phyloP scores from a whole-genome alignment of 2,329 filamentous ascomycete genomes.

The Aspergillus unguis region DNA sequence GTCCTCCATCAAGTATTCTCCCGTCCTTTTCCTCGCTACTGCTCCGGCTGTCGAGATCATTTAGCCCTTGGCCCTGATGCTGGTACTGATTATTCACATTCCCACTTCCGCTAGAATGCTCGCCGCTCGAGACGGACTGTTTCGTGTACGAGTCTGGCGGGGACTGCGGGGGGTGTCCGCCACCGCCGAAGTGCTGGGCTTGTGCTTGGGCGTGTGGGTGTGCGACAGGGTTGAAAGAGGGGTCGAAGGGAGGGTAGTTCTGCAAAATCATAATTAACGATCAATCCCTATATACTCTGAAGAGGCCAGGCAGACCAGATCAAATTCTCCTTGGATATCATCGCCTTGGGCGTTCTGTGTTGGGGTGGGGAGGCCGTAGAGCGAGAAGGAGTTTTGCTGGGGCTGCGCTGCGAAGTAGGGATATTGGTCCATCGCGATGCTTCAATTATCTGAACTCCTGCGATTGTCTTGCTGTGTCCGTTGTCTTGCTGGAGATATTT shows the following conservation, averaged over 20 bases:
- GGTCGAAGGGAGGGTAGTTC: conserved; percentile 37
- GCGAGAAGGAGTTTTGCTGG: conserved; percentile 5
- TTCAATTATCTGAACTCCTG: background rate
- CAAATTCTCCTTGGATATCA: conserved; percentile 45
- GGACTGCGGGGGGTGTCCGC: conserved; percentile 32
- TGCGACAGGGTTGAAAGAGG: conserved; percentile 31
- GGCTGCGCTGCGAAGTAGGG: conserved; percentile 10
- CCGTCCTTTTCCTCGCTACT: conserved; percentile 55
- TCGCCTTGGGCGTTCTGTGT: conserved; percentile 41
- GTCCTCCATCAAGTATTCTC: conserved; percentile 40
- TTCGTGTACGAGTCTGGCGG: conserved; percentile 36
- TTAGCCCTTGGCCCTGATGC: conserved; percentile 29
- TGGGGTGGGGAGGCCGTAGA: conserved; percentile 14
- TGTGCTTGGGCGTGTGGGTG: conserved; percentile 12
- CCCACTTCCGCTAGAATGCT: conserved; percentile 13
- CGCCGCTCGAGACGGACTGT: conserved; percentile 31
- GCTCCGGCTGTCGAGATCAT: conserved; percentile 36
- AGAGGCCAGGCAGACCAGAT: conserved; percentile 20
- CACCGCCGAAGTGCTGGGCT: background rate
- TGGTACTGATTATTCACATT: conserved; percentile 18
- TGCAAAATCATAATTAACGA: conserved; percentile 7
- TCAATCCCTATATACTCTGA: no score
- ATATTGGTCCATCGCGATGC: conserved; percentile 13
- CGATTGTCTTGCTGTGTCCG: background rate
- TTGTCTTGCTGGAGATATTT: background rate